These are phyloP conservation scores for Coccomyxa sp. DNA, from an alignment of 139 green algal species.

Conservation along the genomic window DNA sequence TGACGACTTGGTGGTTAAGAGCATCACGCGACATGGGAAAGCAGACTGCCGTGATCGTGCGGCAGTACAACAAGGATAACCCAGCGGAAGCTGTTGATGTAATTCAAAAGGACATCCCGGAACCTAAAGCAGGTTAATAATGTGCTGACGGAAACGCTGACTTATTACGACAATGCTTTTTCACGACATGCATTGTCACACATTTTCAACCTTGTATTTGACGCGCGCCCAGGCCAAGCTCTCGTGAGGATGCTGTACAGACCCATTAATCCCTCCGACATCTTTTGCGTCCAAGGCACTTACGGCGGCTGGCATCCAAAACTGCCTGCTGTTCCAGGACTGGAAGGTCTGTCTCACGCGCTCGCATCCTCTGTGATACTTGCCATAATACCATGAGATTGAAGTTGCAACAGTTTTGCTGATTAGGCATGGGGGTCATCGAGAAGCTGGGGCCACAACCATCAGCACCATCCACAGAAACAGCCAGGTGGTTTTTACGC, in stretches of 20 bases:
- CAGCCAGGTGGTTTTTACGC: neutral
- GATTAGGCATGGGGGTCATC: neutral
- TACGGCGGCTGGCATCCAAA: neutral
- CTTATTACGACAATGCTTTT: no score
- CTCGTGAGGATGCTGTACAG: neutral
- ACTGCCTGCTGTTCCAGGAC: conserved; percentile 2
- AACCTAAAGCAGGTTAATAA: neutral
- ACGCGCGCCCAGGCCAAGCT: neutral
- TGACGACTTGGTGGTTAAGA: neutral
- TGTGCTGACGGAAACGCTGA: no score
- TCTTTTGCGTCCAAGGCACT: neutral
- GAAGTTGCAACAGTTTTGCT: neutral
- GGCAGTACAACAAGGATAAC: neutral
- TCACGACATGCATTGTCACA: no score
- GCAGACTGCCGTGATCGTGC: neutral
- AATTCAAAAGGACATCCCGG: neutral
- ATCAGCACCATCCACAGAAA: neutral
- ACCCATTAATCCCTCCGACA: neutral
- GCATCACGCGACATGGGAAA: neutral
- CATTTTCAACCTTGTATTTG: no score
- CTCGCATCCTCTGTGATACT: neutral
- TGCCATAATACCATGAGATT: neutral
- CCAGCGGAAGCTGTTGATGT: neutral
- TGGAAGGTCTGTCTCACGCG: neutral
- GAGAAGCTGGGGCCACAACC: neutral